Percentiles rank a stretch among this genome's conserved stretches.
These are phyloP conservation scores for Skeletonema potamos DNA, from an alignment of 108 stramenopile genomes.

Conservation along the genomic window DNA sequence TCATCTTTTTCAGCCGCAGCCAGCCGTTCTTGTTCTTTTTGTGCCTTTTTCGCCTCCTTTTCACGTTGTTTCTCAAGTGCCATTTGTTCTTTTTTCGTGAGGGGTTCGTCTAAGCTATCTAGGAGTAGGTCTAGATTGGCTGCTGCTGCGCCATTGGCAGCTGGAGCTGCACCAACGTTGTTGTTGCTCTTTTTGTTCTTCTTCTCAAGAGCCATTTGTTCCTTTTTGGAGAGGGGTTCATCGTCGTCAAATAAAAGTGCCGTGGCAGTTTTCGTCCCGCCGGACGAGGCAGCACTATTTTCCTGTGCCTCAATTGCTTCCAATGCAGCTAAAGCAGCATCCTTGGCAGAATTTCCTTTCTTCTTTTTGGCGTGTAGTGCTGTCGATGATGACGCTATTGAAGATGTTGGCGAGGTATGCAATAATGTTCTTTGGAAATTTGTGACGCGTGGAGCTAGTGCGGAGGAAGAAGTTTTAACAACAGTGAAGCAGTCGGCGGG, in stretches of 20 bases:
- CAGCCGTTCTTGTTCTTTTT: slow-evolving; percentile 25
- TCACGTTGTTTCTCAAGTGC: slow-evolving; percentile 55
- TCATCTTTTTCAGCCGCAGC: slow-evolving; percentile 21
- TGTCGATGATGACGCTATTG: slow-evolving; percentile 11
- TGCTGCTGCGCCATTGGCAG: too few relatives aligned
- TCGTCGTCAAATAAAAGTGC: slow-evolving; percentile 45
- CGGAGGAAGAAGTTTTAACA: not conserved
- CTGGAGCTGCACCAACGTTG: not conserved
- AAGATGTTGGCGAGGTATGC: not conserved
- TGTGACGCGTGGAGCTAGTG: slow-evolving; percentile 1
- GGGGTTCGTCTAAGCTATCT: slow-evolving; percentile 38
- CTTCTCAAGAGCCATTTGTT: slow-evolving; percentile 47
- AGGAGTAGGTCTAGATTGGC: slow-evolving; percentile 1
- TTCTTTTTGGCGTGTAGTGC: slow-evolving; percentile 72
- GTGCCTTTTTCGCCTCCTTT: slow-evolving; percentile 53
- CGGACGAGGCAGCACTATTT: not conserved
- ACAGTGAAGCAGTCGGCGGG: not conserved
- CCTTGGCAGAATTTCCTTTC: slow-evolving; percentile 46
- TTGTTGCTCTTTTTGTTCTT: slow-evolving; percentile 29
- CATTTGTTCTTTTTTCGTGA: slow-evolving; percentile 42
- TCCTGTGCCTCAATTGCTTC: slow-evolving; percentile 48
- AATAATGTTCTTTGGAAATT: not conserved
- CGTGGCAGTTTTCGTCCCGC: slow-evolving; percentile 6
- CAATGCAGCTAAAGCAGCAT: slow-evolving; percentile 62
- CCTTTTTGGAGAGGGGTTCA: slow-evolving; percentile 38